These are phyloP conservation scores for Eurotiales sp. DNA, from an alignment of 2,329 filamentous ascomycete genomes.

Conservation along the genomic window DNA sequence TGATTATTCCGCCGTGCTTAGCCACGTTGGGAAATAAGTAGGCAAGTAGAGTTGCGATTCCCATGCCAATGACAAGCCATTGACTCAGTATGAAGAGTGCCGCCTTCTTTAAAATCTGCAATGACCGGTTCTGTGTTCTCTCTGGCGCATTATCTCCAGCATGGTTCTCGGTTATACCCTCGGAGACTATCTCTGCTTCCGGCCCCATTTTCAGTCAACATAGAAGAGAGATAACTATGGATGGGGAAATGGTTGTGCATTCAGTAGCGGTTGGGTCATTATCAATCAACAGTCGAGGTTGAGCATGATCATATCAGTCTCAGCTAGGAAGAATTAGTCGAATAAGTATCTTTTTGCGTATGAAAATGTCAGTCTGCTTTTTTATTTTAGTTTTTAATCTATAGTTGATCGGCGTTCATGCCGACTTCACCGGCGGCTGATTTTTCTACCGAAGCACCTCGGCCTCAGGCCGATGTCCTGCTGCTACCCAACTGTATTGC, in stretches of 20 bases:
- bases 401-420: not conserved
- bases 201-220: slow-evolving; percentile 2
- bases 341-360: no score
- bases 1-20: slow-evolving; percentile 44
- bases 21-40: slow-evolving; percentile 51
- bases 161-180: not conserved
- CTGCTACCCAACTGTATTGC: no score
- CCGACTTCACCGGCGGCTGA: slow-evolving; percentile 2
- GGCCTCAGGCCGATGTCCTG: no score
- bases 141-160: not conserved
- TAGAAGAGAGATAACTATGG: not conserved
- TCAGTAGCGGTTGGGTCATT: no score
- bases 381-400: not conserved
- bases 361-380: not conserved
- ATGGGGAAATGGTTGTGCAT: no score
- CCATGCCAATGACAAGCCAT: slow-evolving; percentile 64
- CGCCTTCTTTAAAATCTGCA: slow-evolving; percentile 18
- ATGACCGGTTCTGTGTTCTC: not conserved
- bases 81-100: slow-evolving; percentile 46
- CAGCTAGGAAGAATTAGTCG: no score
- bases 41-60: slow-evolving; percentile 50
- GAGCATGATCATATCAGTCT: no score
- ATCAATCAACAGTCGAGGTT: no score
- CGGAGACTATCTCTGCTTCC: not conserved
- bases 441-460: not conserved